Base-by-base conservation (phyloP, 1,139 yeast genomes). In the Yamadazyma songkhlaensis region DNA sequence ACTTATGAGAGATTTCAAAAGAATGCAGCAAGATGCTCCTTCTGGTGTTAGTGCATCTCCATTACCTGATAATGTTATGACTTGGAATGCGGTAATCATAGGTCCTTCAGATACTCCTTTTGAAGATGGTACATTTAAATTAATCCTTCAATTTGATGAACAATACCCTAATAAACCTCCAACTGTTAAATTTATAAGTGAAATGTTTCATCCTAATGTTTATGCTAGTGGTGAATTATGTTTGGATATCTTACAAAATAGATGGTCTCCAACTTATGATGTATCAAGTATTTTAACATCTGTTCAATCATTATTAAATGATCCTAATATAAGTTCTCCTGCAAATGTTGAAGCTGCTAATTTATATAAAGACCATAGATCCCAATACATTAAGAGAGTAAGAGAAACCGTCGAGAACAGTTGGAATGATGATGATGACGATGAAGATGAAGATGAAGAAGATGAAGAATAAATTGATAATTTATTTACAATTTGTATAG, bases 241-340 rank as follows among this genome's bases (percentile, higher is more conserved):
- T 66, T 75, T 92, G 47, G 99, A 94, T 64, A 92, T 92, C 49
- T 71, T 92, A 48, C 98, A 92, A 57, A 94, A 92, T 65, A 74
- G 97, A 56, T 92, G 99, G 99, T 85, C 96, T 15, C 99, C 99
- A 11, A 94, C 98, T 0, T 94, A 92, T 57, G 98, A 94, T 56
- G 99, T 92, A 29, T 90, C 96, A n/a, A 89, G 96, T 22, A 92
- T 92, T 39, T 70, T 92, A 50, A 92, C 98, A 1, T 86, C 96
- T 28, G 77, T 84, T 41, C 94, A 84, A 59, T 82, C 94, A 44
- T 74, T 92, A 45, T 70, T 92, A 49, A 92, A 92, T 59, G 99
- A 92, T 58, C 99, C 99, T 9, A 92, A 92, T 60, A 94, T 92
- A 39, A 81, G 89, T 40, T 86, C 96, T 21, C 99, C 99, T 3